These are phyloP conservation scores for Diaporthe citri DNA, from an alignment of 2,329 filamentous ascomycete species.

Conservation along the genomic window DNA sequence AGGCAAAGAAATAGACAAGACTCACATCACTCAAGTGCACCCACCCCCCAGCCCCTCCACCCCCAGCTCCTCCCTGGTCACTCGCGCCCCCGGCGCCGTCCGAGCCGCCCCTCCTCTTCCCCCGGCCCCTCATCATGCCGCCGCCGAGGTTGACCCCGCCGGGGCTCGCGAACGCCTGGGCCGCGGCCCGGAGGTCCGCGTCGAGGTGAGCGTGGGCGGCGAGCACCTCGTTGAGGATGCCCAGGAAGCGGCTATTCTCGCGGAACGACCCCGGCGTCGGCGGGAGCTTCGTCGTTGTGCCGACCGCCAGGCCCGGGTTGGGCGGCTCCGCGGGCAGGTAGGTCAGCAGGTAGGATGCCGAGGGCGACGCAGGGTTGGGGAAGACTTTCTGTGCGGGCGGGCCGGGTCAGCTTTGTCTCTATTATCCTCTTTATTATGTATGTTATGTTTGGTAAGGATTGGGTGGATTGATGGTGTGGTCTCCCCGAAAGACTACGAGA, in stretches of 20 bases:
- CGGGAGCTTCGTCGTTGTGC: constrained; percentile 68
- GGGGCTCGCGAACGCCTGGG: constrained; percentile 70
- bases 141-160: constrained; percentile 66
- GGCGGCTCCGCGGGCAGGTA: constrained; percentile 68
- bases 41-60: constrained; percentile 71
- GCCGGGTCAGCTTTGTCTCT: constrained; percentile 38
- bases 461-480: background rate
- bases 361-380: constrained; percentile 58
- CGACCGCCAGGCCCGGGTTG: constrained; percentile 66
- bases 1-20: background rate
- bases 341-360: constrained; percentile 65
- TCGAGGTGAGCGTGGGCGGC: constrained; percentile 68
- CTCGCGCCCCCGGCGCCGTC: constrained; percentile 68
- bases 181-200: constrained; percentile 67
- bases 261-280: constrained; percentile 71
- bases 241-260: constrained; percentile 71
- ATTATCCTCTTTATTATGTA: background rate
- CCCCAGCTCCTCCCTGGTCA: constrained; percentile 72
- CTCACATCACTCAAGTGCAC: constrained; percentile 72
- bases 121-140: constrained; percentile 56
- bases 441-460: background rate
- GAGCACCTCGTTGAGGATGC: constrained; percentile 70
- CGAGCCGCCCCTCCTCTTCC: constrained; percentile 61
- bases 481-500: background rate
- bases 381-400: constrained; percentile 66